Percentiles rank a stretch among this genome's conserved stretches.
Conservation (phyloP, 768 basidiomycete genomes). For the Cystobasidium ongulense region DNA sequence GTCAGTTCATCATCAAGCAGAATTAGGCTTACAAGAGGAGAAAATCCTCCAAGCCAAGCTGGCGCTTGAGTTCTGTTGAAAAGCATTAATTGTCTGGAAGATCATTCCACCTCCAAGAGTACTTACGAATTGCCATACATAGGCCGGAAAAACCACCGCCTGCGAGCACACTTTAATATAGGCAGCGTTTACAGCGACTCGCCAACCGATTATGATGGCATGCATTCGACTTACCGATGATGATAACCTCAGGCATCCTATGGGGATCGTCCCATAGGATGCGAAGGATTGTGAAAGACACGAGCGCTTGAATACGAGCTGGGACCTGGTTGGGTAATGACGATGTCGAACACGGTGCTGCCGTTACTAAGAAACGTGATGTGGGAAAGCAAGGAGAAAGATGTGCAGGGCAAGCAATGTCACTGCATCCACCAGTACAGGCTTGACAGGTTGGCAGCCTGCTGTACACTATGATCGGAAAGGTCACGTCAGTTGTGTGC, state of each 20-base stretch:
- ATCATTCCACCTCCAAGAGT: background rate
- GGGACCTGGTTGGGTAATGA: background rate
- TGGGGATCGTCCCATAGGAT: background rate
- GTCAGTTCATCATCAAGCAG: background rate
- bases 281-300: too few species aligned
- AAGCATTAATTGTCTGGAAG: background rate
- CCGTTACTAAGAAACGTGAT: too few species aligned
- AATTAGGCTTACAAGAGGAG: slow-evolving; percentile 5
- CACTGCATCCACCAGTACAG: background rate
- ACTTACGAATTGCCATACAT: slow-evolving; percentile 9
- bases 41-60: slow-evolving; percentile 20
- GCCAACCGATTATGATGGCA: background rate
- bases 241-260: slow-evolving; percentile 23
- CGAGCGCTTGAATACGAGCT: background rate
- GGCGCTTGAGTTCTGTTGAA: background rate
- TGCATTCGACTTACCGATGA: background rate
- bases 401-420: background rate
- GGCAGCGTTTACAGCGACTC: too few species aligned
- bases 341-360: background rate
- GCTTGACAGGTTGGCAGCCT: background rate
- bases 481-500: background rate
- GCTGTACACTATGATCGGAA: background rate
- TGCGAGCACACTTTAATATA: background rate
- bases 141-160: slow-evolving; percentile 22
- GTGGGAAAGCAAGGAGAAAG: too few species aligned